Conservation (phyloP, 192 early-diverging fungal genomes). For the Rhizoclosmatium sp. region DNA sequence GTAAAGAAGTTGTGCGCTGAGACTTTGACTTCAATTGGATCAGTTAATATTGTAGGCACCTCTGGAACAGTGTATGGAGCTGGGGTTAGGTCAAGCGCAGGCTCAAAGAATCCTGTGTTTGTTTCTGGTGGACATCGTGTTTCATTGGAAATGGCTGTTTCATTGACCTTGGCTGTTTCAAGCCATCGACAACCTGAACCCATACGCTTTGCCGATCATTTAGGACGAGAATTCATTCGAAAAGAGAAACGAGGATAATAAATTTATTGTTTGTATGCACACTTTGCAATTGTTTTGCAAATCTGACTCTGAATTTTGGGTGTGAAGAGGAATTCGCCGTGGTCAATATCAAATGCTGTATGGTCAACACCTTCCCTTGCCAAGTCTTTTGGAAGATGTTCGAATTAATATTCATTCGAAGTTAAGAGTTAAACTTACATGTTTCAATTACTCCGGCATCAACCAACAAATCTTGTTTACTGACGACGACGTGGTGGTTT, state of each 20-base stretch:
- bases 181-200: constrained; percentile 85
- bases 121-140: constrained; percentile 86
- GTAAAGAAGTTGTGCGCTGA: constrained; percentile 61
- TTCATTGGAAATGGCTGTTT: constrained; percentile 72
- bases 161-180: constrained; percentile 69
- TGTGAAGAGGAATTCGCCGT: constrained; percentile 40
- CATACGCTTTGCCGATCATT: constrained; percentile 84
- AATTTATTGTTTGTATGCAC: neutral
- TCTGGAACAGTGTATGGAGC: constrained; percentile 61
- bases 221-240: constrained; percentile 63
- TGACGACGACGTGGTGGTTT: constrained; percentile 37
- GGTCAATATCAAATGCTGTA: constrained; percentile 29
- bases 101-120: constrained; percentile 82
- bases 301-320: constrained; percentile 7
- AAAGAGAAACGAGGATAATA: constrained; percentile 18
- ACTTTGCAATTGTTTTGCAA: constrained; percentile 30
- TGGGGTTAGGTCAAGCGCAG: constrained; percentile 37
- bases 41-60: constrained; percentile 54
- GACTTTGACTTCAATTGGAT: constrained; percentile 43
- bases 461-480: constrained; percentile 37
- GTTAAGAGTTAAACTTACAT: constrained; percentile 21
- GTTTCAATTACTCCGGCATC: constrained; percentile 34
- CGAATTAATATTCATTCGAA: neutral
- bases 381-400: constrained; percentile 23
- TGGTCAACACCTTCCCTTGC: constrained; percentile 17